Evolutionary conservation across 257 asterid genomes (phyloP).

Genomic region (Petunia secreta): DNA sequence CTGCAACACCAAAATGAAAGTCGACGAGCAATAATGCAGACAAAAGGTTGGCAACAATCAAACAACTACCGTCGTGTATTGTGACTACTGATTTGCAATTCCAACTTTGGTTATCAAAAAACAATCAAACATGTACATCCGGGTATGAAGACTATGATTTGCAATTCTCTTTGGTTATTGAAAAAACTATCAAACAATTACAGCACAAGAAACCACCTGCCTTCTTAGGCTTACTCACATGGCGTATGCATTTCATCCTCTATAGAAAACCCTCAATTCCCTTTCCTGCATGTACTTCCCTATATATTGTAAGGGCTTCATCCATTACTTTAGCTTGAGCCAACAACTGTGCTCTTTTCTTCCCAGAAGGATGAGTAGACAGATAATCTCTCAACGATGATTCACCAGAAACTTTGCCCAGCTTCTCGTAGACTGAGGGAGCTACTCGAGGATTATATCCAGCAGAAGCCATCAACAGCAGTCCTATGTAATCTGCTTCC

Average conservation of each 20-base stretch:
- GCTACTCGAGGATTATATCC: constrained; percentile 91
- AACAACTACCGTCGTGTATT: too few relatives aligned
- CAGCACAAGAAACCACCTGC: background rate
- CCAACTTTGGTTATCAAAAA: too few relatives aligned
- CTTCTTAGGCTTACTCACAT: background rate
- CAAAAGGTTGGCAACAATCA: too few relatives aligned
- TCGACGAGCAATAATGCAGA: background rate
- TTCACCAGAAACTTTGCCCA: constrained; percentile 62
- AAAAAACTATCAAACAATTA: background rate
- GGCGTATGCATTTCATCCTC: constrained; percentile 22
- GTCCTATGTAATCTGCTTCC: constrained; percentile 91
- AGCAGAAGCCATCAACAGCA: constrained; percentile 76
- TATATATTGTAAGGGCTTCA: constrained; percentile 68
- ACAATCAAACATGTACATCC: too few relatives aligned
- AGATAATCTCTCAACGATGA: constrained; percentile 63
- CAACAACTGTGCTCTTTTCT: constrained; percentile 73
- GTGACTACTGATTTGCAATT: too few relatives aligned
- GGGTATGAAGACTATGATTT: too few relatives aligned
- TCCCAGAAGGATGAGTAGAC: constrained; percentile 93
- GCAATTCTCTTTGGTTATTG: too few relatives aligned
- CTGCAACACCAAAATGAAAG: background rate
- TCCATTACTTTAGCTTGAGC: constrained; percentile 90
- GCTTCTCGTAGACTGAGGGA: constrained; percentile 81
- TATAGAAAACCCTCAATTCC: constrained; percentile 76
- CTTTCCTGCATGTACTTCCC: constrained; percentile 60